Conservation (phyloP, 2,329 filamentous ascomycete species). For the Pseudogymnoascus sp. region DNA sequence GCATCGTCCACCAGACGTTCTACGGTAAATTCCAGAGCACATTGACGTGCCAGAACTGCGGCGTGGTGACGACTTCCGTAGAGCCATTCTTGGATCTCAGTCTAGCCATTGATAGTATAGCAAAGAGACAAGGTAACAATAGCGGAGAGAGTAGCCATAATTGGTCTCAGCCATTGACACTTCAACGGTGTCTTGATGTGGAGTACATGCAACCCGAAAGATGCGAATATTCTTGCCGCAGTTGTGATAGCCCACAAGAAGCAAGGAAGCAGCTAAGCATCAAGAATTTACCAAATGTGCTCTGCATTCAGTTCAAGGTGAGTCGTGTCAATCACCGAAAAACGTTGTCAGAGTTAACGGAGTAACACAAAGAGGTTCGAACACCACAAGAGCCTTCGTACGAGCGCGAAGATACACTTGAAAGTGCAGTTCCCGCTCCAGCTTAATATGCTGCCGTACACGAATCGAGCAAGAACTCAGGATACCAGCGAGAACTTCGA, state of each 20-base stretch:
- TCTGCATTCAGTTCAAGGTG: conserved; percentile 91
- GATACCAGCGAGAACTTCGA: conserved; percentile 47
- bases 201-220: conserved; percentile 83
- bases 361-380: conserved; percentile 54
- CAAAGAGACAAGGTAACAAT: conserved; percentile 30
- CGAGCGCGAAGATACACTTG: conserved; percentile 81
- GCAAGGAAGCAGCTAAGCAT: conserved; percentile 80
- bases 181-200: conserved; percentile 71
- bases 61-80: conserved; percentile 71
- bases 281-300: conserved; percentile 75
- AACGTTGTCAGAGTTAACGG: neutral
- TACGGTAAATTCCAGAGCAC: conserved; percentile 87
- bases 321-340: conserved; percentile 16
- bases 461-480: conserved; percentile 53
- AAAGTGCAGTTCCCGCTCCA: conserved; percentile 78
- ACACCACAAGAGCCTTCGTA: conserved; percentile 60
- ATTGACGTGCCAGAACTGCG: conserved; percentile 83
- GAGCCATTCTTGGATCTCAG: conserved; percentile 90
- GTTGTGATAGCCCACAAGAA: conserved; percentile 68
- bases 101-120: conserved; percentile 70
- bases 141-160: conserved; percentile 39
- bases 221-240: conserved; percentile 81
- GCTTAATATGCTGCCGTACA: conserved; percentile 87
- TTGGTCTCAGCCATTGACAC: conserved; percentile 40
- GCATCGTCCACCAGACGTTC: conserved; percentile 90